phyloP scores from a whole-genome alignment of 768 basidiomycete species.

The Tulasnella calospora region DNA sequence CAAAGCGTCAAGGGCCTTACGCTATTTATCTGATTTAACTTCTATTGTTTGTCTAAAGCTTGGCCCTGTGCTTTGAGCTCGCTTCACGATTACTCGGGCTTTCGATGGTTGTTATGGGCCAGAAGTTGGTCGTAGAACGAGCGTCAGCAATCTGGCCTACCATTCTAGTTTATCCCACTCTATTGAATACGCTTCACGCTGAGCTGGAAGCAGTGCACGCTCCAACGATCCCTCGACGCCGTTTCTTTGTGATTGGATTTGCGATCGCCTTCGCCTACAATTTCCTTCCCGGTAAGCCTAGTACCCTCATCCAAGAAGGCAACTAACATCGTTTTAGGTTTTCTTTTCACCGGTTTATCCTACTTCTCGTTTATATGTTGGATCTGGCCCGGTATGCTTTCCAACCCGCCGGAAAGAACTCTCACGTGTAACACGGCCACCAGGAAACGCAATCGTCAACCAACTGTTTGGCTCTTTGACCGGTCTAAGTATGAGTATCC shows the following conservation, averaged over 20 bases:
- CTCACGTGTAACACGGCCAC: background rate
- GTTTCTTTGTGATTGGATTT: conserved; percentile 69
- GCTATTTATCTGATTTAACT: background rate
- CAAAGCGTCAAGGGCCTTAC: background rate
- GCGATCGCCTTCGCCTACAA: conserved; percentile 71
- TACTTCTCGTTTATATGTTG: conserved; percentile 90
- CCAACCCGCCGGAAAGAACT: background rate
- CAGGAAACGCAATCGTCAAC: conserved; percentile 71
- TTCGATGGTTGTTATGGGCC: conserved; percentile 81
- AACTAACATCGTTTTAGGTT: conserved; percentile 49
- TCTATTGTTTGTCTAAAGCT: conserved; percentile 36
- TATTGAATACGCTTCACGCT: conserved; percentile 93
- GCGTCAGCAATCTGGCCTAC: conserved; percentile 98
- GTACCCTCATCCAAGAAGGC: background rate
- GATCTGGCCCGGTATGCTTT: conserved; percentile 46
- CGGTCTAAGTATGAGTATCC: conserved; percentile 81
- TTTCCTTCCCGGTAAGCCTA: conserved; percentile 75
- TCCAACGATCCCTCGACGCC: conserved; percentile 62
- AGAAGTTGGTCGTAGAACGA: conserved; percentile 91
- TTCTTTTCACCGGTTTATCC: conserved; percentile 81
- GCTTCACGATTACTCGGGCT: conserved; percentile 92
- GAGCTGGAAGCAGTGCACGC: conserved; percentile 60
- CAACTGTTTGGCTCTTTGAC: conserved; percentile 81
- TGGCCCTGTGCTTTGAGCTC: conserved; percentile 70
- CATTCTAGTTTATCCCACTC: conserved; percentile 85